Evolutionary conservation across 192 early-diverging fungal species (phyloP).

Genomic region (Haplosporangium gracile): DNA sequence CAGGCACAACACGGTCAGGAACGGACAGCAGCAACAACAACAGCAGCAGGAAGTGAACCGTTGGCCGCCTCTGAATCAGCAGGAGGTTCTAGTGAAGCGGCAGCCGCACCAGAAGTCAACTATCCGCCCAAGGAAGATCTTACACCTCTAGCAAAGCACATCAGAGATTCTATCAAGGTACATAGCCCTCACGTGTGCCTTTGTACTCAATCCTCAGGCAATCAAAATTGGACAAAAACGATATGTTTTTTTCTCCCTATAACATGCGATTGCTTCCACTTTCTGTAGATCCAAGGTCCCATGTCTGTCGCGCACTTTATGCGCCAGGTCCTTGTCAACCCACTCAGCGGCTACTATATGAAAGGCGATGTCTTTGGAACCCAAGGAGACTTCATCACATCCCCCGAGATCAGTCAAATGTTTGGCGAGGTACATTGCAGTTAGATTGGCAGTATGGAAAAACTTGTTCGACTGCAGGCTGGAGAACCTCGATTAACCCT

Average conservation of each 20-base stretch:
- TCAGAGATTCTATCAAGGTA: constrained; percentile 70
- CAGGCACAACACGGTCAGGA: not conserved
- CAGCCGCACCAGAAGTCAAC: not conserved
- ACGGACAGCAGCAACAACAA: not conserved
- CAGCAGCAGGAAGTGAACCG: not conserved
- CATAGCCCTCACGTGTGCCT: not conserved
- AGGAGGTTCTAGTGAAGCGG: not conserved
- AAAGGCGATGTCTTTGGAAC: constrained; percentile 90
- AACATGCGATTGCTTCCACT: not conserved
- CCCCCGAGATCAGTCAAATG: constrained; percentile 98
- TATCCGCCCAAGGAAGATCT: constrained; percentile 64
- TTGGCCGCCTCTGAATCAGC: not conserved
- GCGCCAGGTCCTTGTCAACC: constrained; percentile 88
- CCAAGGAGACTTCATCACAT: constrained; percentile 95
- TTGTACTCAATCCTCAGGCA: not conserved
- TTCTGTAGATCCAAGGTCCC: constrained; percentile 70
- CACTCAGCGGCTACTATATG: constrained; percentile 95
- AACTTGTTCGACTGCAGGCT: not conserved
- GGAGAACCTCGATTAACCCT: not conserved
- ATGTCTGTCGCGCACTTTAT: constrained; percentile 91
- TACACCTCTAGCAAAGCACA: constrained; percentile 68
- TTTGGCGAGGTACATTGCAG: constrained; percentile 87
- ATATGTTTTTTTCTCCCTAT: not conserved
- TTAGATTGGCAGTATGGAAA: not conserved
- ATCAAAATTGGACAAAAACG: not conserved